Conservation (phyloP, 2,329 filamentous ascomycete species). For the Cordyceps javanica region DNA sequence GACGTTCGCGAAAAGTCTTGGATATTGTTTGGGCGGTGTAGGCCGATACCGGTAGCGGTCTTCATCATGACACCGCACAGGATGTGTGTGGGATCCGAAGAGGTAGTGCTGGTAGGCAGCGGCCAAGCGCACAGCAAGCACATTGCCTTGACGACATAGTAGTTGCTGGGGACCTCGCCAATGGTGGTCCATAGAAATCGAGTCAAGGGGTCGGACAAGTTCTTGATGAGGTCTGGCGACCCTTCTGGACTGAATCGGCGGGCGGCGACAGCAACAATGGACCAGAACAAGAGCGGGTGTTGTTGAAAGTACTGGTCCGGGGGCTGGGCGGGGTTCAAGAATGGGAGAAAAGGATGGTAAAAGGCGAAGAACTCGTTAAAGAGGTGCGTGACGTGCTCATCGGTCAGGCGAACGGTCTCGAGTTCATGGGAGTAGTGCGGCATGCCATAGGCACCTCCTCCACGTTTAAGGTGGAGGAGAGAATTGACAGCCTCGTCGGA, state of each 20-base stretch:
- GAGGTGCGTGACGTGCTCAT: conserved; percentile 56
- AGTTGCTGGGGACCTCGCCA: conserved; percentile 69
- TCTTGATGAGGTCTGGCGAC: conserved; percentile 59
- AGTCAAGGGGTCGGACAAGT: conserved; percentile 62
- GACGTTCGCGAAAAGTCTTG: conserved; percentile 76
- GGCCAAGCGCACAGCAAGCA: conserved; percentile 79
- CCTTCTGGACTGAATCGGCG: conserved; percentile 54
- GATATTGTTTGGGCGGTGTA: conserved; percentile 74
- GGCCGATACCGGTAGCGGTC: conserved; percentile 73
- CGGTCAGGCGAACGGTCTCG: conserved; percentile 58
- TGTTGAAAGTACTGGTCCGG: conserved; percentile 73
- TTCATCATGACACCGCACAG: conserved; percentile 82
- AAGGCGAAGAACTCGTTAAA: conserved; percentile 69
- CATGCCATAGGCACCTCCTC: conserved; percentile 51
- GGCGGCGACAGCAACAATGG: conserved; percentile 68
- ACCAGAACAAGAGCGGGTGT: conserved; percentile 80
- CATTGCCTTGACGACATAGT: conserved; percentile 75
- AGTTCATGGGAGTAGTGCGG: conserved; percentile 55
- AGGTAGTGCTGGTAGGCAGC: conserved; percentile 72
- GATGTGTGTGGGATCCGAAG: conserved; percentile 75
- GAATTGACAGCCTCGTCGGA: conserved; percentile 64
- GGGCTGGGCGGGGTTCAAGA: conserved; percentile 59
- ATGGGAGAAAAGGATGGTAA: conserved; percentile 74
- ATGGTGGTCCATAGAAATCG: conserved; percentile 72
- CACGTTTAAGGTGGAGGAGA: conserved; percentile 59